These are phyloP conservation scores for Boletus holoroseus DNA, from an alignment of 1,284 basidiomycete genomes.

Conservation along the genomic window DNA sequence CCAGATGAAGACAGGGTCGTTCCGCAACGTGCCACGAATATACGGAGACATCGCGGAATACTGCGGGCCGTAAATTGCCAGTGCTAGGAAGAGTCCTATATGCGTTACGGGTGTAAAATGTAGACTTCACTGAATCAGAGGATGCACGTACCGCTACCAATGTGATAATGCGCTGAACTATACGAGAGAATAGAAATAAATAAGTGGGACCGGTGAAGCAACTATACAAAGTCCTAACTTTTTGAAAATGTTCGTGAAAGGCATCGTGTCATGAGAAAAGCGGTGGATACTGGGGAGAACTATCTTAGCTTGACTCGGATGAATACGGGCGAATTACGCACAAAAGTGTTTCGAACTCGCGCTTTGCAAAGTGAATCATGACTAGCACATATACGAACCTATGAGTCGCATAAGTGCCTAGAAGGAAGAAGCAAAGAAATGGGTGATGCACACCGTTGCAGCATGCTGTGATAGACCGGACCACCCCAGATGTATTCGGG, in stretches of 20 bases:
- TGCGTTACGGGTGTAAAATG: background rate
- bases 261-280: slow-evolving; percentile 96
- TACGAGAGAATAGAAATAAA: background rate
- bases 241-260: slow-evolving; percentile 80
- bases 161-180: slow-evolving; percentile 85
- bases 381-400: slow-evolving; percentile 79
- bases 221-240: slow-evolving; percentile 54
- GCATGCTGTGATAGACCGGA: slow-evolving; percentile 62
- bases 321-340: slow-evolving; percentile 33
- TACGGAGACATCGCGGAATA: slow-evolving; percentile 57
- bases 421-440: background rate
- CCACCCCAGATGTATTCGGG: slow-evolving; percentile 65
- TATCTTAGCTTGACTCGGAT: background rate
- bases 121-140: background rate
- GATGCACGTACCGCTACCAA: slow-evolving; percentile 60
- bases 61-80: slow-evolving; percentile 72
- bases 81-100: slow-evolving; percentile 65
- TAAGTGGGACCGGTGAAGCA: background rate
- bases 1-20: slow-evolving; percentile 65
- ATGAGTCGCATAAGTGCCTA: slow-evolving; percentile 8
- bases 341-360: slow-evolving; percentile 93
- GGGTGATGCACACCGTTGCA: slow-evolving; percentile 62
- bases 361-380: slow-evolving; percentile 86
- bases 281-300: slow-evolving; percentile 67
- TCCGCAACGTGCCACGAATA: slow-evolving; percentile 64